Percentiles rank a stretch among this genome's conserved stretches.
phyloP scores from a whole-genome alignment of 768 basidiomycete species.

The Obba rivulosa region DNA sequence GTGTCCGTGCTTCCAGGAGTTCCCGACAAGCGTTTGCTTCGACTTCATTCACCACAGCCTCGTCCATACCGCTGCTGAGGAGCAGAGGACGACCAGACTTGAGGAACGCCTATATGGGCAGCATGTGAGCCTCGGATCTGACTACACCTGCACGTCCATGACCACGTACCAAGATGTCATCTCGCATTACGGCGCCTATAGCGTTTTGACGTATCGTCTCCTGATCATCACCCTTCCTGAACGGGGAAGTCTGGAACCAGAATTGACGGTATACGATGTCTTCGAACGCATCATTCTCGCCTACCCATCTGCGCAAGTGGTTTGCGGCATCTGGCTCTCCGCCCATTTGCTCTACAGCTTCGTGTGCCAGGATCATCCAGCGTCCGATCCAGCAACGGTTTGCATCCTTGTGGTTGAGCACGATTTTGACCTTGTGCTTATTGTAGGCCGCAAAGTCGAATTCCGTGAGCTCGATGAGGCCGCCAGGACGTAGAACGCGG shows the following conservation, averaged over 20 bases:
- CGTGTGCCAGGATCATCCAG: constrained; percentile 52
- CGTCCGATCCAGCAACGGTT: constrained; percentile 43
- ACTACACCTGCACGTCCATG: neutral
- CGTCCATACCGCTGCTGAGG: constrained; percentile 54
- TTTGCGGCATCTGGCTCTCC: constrained; percentile 60
- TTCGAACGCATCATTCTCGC: constrained; percentile 51
- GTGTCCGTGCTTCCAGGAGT: constrained; percentile 38
- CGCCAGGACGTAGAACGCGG: constrained; percentile 63
- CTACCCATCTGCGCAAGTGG: constrained; percentile 51
- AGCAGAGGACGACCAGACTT: constrained; percentile 63
- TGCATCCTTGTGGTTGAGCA: constrained; percentile 40
- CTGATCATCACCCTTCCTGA: constrained; percentile 26
- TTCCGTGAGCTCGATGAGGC: constrained; percentile 62
- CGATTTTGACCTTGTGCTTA: constrained; percentile 37
- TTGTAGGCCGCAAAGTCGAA: constrained; percentile 67
- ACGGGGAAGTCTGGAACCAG: constrained; percentile 61
- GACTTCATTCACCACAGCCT: constrained; percentile 47
- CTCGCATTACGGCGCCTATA: constrained; percentile 43
- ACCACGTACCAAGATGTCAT: constrained; percentile 49
- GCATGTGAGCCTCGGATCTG: constrained; percentile 1
- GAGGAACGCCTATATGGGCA: constrained; percentile 48
- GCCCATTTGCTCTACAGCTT: constrained; percentile 51
- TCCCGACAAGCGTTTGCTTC: constrained; percentile 49
- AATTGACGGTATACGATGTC: constrained; percentile 51
- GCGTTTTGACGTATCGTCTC: constrained; percentile 33